A percentile compares a stretch with the other conserved stretches of the same genome.
phyloP scores from a whole-genome alignment of 2,329 filamentous ascomycete genomes.

The Nemania sp. region DNA sequence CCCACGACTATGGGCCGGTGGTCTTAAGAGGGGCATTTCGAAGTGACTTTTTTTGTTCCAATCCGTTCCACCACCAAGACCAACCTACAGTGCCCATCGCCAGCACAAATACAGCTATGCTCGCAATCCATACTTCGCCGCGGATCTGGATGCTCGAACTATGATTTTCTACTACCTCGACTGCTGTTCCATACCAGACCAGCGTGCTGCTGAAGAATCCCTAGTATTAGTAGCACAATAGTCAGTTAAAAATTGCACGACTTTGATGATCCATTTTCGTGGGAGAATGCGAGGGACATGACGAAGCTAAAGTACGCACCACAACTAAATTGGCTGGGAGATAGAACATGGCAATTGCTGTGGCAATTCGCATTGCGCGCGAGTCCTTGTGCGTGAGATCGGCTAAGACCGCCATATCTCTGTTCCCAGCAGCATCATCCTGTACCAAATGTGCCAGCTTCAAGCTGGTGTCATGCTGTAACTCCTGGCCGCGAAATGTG shows the following conservation, averaged over 20 bases:
- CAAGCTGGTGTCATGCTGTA: constrained; percentile 11
- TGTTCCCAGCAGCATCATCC: neutral
- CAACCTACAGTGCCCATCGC: constrained; percentile 10
- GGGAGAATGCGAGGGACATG: neutral
- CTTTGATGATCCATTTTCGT: neutral
- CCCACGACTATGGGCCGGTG: neutral
- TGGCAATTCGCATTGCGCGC: constrained; percentile 10
- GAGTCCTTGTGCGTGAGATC: neutral
- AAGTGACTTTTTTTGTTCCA: neutral
- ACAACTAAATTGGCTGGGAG: constrained; percentile 15
- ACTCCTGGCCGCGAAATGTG: constrained; percentile 12
- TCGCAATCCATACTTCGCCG: constrained; percentile 39
- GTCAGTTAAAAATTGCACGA: no score
- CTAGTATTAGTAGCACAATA: neutral
- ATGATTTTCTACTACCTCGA: neutral
- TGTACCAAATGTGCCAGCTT: constrained; percentile 5
- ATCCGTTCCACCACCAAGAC: constrained; percentile 15
- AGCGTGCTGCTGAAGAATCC: constrained; percentile 10
- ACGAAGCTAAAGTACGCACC: neutral
- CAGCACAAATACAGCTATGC: constrained; percentile 26
- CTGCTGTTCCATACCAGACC: constrained; percentile 5
- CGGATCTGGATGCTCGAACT: neutral
- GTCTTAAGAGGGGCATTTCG: neutral
- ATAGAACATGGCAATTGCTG: constrained; percentile 17
- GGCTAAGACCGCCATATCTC: constrained; percentile 4